These are phyloP conservation scores for Thermoascus crustaceus DNA, from an alignment of 2,329 filamentous ascomycete species.

Conservation along the genomic window DNA sequence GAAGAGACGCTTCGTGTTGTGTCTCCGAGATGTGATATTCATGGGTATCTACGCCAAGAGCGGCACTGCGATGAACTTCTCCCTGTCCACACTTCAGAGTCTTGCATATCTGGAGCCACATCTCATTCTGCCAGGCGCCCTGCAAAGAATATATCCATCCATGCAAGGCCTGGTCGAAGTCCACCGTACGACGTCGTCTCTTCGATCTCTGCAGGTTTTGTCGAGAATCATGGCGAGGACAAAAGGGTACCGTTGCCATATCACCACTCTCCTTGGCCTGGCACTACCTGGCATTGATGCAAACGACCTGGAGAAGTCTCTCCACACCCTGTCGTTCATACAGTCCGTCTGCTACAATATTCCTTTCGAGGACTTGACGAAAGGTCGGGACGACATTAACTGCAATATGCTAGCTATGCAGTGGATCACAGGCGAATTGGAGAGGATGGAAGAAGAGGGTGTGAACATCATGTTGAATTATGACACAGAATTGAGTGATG, in stretches of 20 bases:
- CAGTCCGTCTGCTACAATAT: conserved; percentile 95
- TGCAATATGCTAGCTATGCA: conserved; percentile 73
- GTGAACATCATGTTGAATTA: conserved; percentile 83
- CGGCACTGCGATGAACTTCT: conserved; percentile 81
- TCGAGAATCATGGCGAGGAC: conserved; percentile 84
- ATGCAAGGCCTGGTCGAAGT: conserved; percentile 96
- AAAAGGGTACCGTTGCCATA: conserved; percentile 93
- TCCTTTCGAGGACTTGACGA: conserved; percentile 74
- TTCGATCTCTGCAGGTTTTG: conserved; percentile 85
- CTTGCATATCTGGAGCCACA: conserved; percentile 85
- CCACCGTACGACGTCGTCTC: conserved; percentile 86
- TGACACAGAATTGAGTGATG: conserved; percentile 67
- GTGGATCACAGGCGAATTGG: conserved; percentile 92
- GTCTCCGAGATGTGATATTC: conserved; percentile 85
- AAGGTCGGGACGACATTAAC: conserved; percentile 58
- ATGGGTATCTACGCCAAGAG: conserved; percentile 99
- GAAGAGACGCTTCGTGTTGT: conserved; percentile 81
- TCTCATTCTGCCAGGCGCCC: conserved; percentile 80
- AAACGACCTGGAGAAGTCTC: conserved; percentile 93
- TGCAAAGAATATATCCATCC: conserved; percentile 94
- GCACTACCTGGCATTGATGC: conserved; percentile 93
- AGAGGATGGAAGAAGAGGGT: conserved; percentile 82
- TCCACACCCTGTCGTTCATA: conserved; percentile 89
- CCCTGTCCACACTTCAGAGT: conserved; percentile 80
- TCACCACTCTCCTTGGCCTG: conserved; percentile 86